A percentile compares a stretch with the other conserved stretches of the same genome.
Conservation (phyloP, 1,284 basidiomycete genomes). For the Ganoderma lingzhi region DNA sequence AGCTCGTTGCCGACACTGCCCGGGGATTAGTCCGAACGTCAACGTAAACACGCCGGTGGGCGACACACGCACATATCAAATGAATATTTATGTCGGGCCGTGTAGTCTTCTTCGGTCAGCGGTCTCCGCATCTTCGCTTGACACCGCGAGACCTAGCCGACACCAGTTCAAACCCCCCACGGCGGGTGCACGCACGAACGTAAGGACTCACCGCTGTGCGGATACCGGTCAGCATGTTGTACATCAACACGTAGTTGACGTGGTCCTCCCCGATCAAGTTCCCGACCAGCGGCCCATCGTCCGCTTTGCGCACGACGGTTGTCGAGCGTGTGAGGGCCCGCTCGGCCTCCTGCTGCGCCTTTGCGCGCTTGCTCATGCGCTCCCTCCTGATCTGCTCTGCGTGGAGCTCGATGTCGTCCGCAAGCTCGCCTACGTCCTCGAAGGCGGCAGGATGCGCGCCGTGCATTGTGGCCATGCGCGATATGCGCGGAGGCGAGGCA, state of each 20-base stretch:
- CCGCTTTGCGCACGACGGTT: slow-evolving; percentile 37
- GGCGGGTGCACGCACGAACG: slow-evolving; percentile 6
- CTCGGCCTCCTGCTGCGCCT: slow-evolving; percentile 63
- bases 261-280: slow-evolving; percentile 98
- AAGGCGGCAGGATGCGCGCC: slow-evolving; percentile 31
- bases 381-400: slow-evolving; percentile 86
- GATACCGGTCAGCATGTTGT: slow-evolving; percentile 99
- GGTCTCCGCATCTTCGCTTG: slow-evolving; percentile 93
- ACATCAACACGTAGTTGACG: slow-evolving; percentile 99
- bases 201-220: slow-evolving; percentile 82
- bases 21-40: slow-evolving; percentile 24
- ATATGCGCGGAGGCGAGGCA: slow-evolving; percentile 31
- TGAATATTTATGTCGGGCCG: slow-evolving; percentile 92
- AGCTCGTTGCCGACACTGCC: slow-evolving; percentile 93
- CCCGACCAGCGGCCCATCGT: slow-evolving; percentile 81
- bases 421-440: slow-evolving; percentile 43
- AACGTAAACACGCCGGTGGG: slow-evolving; percentile 9
- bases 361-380: slow-evolving; percentile 73
- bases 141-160: slow-evolving; percentile 87
- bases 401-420: slow-evolving; percentile 81
- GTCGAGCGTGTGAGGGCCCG: slow-evolving; percentile 53
- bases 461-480: slow-evolving; percentile 35
- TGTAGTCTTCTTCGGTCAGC: slow-evolving; percentile 89
- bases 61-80: slow-evolving; percentile 87
- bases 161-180: neutral